These are phyloP conservation scores for Globisporangium emineosum DNA, from an alignment of 352 stramenopile species.

Conservation along the genomic window DNA sequence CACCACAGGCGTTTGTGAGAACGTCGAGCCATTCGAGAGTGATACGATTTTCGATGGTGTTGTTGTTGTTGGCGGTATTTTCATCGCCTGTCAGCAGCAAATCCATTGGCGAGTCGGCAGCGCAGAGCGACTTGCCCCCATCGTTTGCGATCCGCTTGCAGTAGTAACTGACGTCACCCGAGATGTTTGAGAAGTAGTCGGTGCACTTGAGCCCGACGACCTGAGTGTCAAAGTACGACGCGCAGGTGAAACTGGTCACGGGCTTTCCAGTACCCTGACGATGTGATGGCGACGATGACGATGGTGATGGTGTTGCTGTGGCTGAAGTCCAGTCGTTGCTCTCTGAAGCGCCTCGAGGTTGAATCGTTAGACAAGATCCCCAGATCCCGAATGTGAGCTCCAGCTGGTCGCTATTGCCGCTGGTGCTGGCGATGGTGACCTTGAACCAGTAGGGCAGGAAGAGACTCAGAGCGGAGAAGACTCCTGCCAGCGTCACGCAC, in stretches of 20 bases:
- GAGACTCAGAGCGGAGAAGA: constrained; percentile 35
- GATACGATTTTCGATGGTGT: neutral
- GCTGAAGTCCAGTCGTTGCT: neutral
- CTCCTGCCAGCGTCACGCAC: constrained; percentile 29
- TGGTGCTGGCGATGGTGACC: constrained; percentile 5
- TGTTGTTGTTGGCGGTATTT: neutral
- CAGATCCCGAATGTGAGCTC: constrained; percentile 54
- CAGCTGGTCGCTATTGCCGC: constrained; percentile 15
- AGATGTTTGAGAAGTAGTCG: constrained; percentile 1
- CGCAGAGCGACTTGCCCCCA: constrained; percentile 29
- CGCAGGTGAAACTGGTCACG: constrained; percentile 39
- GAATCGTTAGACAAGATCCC: constrained; percentile 49
- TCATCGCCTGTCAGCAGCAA: constrained; percentile 26
- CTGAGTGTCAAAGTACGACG: constrained; percentile 30
- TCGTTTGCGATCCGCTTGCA: constrained; percentile 25
- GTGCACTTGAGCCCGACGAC: constrained; percentile 33
- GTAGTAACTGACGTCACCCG: neutral
- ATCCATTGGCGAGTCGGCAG: constrained; percentile 22
- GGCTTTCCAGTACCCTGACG: neutral
- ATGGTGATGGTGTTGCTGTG: constrained; percentile 9
- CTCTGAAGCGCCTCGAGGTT: constrained; percentile 15
- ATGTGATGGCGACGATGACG: neutral
- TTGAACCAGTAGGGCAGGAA: constrained; percentile 59
- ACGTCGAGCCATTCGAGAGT: constrained; percentile 35
- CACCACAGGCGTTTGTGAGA: constrained; percentile 37